Percentiles rank a stretch among this genome's conserved stretches.
Evolutionary conservation across 75 land plant genomes (phyloP).

Genomic region (Chamaecyparis obtusa): DNA sequence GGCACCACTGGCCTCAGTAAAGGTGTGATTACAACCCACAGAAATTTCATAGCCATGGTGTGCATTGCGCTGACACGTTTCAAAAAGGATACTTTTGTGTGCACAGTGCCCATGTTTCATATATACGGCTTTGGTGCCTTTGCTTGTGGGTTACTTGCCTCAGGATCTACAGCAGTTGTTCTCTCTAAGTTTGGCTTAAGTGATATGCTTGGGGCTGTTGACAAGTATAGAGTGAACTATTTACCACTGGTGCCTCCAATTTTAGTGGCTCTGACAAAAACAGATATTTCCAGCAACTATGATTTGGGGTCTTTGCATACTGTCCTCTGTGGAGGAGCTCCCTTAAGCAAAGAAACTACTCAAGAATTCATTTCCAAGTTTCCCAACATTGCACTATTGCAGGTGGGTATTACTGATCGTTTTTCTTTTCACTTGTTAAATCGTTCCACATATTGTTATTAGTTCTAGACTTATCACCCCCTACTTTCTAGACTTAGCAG

Average conservation of each 20-base stretch:
- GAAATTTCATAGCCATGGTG: conserved; percentile 70
- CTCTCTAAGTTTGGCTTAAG: conserved; percentile 65
- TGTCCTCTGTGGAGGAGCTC: conserved; percentile 81
- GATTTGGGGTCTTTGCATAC: conserved; percentile 51
- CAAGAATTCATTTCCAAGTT: conserved; percentile 65
- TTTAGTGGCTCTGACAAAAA: conserved; percentile 55
- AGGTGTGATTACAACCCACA: conserved; percentile 75
- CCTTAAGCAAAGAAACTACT: conserved; percentile 73
- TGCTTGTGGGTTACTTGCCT: conserved; percentile 36
- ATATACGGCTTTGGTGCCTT: conserved; percentile 52
- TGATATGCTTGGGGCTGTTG: conserved; percentile 59
- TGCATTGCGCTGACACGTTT: conserved; percentile 25
- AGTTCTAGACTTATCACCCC: too few relatives aligned
- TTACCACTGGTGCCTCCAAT: conserved; percentile 91
- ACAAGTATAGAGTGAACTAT: conserved; percentile 41
- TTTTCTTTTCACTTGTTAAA: too few relatives aligned
- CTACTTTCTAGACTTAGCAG: too few relatives aligned
- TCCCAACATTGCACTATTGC: conserved; percentile 47
- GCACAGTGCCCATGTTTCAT: conserved; percentile 42
- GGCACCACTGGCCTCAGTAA: conserved; percentile 92
- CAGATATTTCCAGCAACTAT: conserved; percentile 36
- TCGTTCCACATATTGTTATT: too few relatives aligned
- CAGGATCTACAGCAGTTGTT: conserved; percentile 63
- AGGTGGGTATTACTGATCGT: background rate
- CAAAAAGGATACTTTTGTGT: conserved; percentile 27